Percentiles rank a stretch among this genome's conserved stretches.
Evolutionary conservation across 2,329 filamentous ascomycete species (phyloP).

Genomic region (Colletotrichum theobromicola): DNA sequence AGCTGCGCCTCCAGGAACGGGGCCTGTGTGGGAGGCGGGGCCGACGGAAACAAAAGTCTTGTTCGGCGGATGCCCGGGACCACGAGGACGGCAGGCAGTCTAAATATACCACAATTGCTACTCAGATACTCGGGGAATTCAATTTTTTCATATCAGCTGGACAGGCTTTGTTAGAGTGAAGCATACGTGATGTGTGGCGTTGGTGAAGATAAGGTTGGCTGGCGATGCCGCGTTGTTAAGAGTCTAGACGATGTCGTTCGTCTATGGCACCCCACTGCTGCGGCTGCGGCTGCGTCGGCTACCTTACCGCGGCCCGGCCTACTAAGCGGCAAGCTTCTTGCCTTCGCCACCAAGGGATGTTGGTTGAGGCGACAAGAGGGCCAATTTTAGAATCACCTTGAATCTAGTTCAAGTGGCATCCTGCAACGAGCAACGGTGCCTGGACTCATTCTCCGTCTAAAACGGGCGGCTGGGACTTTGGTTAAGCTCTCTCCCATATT

Average conservation of each 20-base stretch:
- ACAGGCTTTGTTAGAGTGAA: not conserved
- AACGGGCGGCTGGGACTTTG: not conserved
- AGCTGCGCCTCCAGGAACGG: constrained; percentile 11
- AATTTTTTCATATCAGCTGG: not conserved
- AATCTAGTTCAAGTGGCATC: not conserved
- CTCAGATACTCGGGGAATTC: not conserved
- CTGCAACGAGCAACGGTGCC: not conserved
- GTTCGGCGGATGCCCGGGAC: not conserved
- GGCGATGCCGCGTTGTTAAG: not conserved
- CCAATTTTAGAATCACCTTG: not conserved
- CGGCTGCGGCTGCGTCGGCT: not conserved
- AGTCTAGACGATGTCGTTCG: not conserved
- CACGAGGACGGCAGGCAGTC: constrained; percentile 3
- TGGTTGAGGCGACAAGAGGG: not conserved
- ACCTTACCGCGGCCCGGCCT: not conserved
- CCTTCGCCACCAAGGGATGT: not conserved
- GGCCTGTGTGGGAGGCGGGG: not conserved
- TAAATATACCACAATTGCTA: constrained; percentile 12
- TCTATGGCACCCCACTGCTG: not conserved
- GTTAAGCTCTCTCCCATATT: not conserved
- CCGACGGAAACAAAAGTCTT: not conserved
- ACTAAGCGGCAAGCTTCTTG: not conserved
- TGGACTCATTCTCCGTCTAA: not conserved
- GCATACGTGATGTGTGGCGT: not conserved
- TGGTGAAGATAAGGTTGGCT: not conserved